Percentiles rank a stretch among this genome's conserved stretches.
Evolutionary conservation across 1,284 basidiomycete species (phyloP).

Genomic region (Ganoderma meredithae): DNA sequence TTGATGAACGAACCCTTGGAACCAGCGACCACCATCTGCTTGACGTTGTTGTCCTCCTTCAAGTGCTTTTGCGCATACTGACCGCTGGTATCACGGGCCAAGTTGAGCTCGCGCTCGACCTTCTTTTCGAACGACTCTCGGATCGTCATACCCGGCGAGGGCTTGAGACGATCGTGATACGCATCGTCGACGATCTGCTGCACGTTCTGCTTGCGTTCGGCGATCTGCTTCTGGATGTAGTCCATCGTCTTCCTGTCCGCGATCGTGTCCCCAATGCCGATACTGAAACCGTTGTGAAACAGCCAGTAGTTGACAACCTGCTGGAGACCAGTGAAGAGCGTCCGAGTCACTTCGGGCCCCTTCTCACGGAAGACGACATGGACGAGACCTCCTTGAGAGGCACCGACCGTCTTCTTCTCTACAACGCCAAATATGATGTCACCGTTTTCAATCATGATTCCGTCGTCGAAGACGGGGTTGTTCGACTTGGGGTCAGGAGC

Average conservation of each 20-base stretch:
- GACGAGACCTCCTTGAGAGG: constrained; percentile 92
- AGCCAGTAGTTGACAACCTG: constrained; percentile 99
- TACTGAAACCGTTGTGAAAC: constrained; percentile 98
- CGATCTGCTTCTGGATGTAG: constrained; percentile 86
- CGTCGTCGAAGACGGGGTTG: constrained; percentile 90
- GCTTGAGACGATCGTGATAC: constrained; percentile 84
- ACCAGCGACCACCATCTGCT: constrained; percentile 99
- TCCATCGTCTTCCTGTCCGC: constrained; percentile 91
- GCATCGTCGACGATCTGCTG: constrained; percentile 78
- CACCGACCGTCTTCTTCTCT: constrained; percentile 98
- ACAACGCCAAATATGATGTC: constrained; percentile 96
- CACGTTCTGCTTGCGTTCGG: constrained; percentile 83
- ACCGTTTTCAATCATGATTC: constrained; percentile 97
- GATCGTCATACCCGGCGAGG: constrained; percentile 97
- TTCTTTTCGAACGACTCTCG: constrained; percentile 97
- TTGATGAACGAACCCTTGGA: constrained; percentile 99
- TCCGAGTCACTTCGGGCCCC: constrained; percentile 92
- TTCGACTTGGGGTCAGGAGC: constrained; percentile 82
- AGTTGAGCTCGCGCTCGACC: constrained; percentile 92
- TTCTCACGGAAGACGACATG: constrained; percentile 99
- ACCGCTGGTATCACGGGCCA: constrained; percentile 96
- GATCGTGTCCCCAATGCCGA: constrained; percentile 99
- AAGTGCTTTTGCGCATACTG: constrained; percentile 94
- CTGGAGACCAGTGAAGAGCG: constrained; percentile 94
- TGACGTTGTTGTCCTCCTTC: constrained; percentile 99